Conservation (phyloP, 306 rosid species). For the Dalbergia cochinchinensis region DNA sequence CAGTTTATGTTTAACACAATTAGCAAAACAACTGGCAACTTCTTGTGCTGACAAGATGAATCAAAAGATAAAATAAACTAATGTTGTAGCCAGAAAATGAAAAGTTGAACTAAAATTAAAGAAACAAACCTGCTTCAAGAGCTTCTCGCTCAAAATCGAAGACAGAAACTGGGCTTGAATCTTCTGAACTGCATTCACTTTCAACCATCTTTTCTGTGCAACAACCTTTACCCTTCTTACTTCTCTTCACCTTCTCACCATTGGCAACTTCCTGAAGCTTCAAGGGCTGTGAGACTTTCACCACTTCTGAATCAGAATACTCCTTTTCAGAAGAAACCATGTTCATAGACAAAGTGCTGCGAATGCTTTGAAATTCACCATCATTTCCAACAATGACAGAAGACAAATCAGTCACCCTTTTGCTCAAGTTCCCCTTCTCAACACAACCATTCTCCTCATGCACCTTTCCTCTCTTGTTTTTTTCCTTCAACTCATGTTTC, state of each 20-base stretch:
- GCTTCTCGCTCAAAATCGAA: constrained; percentile 64
- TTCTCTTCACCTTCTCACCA: constrained; percentile 51
- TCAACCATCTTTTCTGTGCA: constrained; percentile 52
- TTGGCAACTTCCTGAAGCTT: constrained; percentile 39
- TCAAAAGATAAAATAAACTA: neutral
- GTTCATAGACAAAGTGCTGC: constrained; percentile 10
- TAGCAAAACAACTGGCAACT: constrained; percentile 9
- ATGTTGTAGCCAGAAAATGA: neutral
- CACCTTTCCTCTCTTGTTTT: constrained; percentile 49
- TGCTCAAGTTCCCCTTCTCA: constrained; percentile 38
- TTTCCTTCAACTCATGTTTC: neutral
- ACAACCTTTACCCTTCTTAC: constrained; percentile 47
- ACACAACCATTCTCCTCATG: constrained; percentile 25
- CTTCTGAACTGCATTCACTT: constrained; percentile 67
- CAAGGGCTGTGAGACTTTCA: constrained; percentile 23
- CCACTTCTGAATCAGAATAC: constrained; percentile 27
- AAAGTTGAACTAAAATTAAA: constrained; percentile 1
- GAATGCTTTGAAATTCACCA: constrained; percentile 40
- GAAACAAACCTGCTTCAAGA: constrained; percentile 67
- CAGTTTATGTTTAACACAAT: constrained; percentile 27
- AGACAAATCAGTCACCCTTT: constrained; percentile 43
- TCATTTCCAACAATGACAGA: constrained; percentile 14
- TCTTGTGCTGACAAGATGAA: neutral
- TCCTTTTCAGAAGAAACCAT: constrained; percentile 33
- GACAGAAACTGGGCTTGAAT: constrained; percentile 90